phyloP scores from a whole-genome alignment of 2,329 filamentous ascomycete species.

The Nothophaeocryptopus gaeumannii region DNA sequence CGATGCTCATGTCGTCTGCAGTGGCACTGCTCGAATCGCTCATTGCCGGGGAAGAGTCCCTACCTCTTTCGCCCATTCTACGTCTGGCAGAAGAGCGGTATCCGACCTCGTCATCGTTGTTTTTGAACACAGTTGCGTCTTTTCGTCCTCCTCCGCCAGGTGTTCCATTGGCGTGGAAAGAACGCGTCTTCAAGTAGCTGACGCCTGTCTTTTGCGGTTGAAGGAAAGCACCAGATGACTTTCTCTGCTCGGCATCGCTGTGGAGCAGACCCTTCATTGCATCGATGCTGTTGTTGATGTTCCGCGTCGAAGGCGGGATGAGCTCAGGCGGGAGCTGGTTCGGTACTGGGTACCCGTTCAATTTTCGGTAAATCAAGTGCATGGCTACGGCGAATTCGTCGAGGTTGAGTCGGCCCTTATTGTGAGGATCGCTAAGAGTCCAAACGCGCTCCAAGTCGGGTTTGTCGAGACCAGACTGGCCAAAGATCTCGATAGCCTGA shows the following conservation, averaged over 20 bases:
- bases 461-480: conserved; percentile 90
- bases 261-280: conserved; percentile 86
- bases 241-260: conserved; percentile 84
- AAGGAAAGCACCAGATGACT: conserved; percentile 82
- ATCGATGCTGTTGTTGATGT: conserved; percentile 88
- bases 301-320: conserved; percentile 88
- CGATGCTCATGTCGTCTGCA: conserved; percentile 77
- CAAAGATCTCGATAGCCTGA: conserved; percentile 94
- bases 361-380: conserved; percentile 96
- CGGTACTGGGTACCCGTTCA: conserved; percentile 93
- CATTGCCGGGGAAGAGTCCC: conserved; percentile 72
- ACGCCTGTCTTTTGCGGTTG: conserved; percentile 97
- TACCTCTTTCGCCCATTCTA: conserved; percentile 64
- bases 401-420: conserved; percentile 89
- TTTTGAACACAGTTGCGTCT: conserved; percentile 94
- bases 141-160: conserved; percentile 66
- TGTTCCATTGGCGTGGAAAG: conserved; percentile 64
- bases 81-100: conserved; percentile 93
- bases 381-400: conserved; percentile 98
- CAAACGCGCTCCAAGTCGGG: conserved; percentile 87
- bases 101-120: conserved; percentile 80
- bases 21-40: conserved; percentile 61
- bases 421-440: conserved; percentile 90
- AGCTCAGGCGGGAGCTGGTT: conserved; percentile 85
- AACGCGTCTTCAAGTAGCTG: conserved; percentile 94